Evolutionary conservation across 2,329 filamentous ascomycete genomes (phyloP).

Genomic region (Cladophialophora yegresii): DNA sequence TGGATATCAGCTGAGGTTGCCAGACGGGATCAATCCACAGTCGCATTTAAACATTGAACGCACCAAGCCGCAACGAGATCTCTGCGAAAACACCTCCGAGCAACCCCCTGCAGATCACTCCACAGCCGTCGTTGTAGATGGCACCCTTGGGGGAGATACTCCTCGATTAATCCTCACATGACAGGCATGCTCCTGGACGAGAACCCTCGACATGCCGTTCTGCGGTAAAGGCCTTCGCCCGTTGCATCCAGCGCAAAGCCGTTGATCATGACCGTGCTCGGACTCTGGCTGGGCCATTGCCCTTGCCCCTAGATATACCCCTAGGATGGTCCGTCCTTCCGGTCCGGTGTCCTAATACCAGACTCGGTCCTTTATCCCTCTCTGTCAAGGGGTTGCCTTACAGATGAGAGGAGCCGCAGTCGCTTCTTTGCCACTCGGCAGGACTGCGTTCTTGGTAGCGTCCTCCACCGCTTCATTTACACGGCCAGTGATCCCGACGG

Average conservation of each 20-base stretch:
- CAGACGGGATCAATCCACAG: too few relatives aligned
- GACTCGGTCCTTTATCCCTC: background rate
- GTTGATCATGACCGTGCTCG: background rate
- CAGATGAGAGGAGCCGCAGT: background rate
- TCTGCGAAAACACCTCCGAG: background rate
- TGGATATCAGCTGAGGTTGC: conserved; percentile 25
- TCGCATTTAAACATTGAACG: background rate
- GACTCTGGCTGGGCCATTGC: too few relatives aligned
- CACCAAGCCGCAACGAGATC: background rate
- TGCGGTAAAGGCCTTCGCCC: background rate
- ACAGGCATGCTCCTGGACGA: background rate
- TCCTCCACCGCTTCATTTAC: background rate
- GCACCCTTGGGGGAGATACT: background rate
- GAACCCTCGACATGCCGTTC: background rate
- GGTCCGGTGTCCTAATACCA: background rate
- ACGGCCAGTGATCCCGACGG: background rate
- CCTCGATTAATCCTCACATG: background rate
- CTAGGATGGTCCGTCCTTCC: background rate
- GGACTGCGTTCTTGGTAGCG: background rate
- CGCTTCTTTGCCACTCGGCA: background rate
- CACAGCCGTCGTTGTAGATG: background rate
- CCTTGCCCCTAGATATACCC: background rate
- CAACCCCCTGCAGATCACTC: background rate
- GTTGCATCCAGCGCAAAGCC: background rate
- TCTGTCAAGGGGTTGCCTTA: background rate